These are phyloP conservation scores for Priceomyces melissophilus DNA, from an alignment of 805 yeast genomes.

Conservation along the genomic window DNA sequence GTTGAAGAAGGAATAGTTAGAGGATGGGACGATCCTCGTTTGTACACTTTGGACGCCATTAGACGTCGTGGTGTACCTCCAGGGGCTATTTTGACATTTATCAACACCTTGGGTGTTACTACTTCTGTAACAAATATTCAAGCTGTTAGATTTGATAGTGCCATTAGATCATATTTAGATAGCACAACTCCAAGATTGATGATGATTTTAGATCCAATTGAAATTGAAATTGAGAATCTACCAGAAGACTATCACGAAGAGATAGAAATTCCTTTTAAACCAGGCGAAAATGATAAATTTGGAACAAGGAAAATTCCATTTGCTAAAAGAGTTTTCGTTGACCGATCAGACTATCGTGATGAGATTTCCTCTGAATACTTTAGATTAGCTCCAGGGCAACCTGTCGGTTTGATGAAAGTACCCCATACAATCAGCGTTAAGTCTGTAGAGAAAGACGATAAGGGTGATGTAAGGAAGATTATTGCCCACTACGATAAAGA, in stretches of 20 bases:
- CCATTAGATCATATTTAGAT: conserved; percentile 85
- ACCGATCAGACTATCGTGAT: conserved; percentile 76
- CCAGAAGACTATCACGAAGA: conserved; percentile 68
- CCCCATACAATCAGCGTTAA: conserved; percentile 77
- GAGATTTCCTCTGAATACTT: conserved; percentile 64
- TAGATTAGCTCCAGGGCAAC: conserved; percentile 89
- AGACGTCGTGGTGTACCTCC: conserved; percentile 99
- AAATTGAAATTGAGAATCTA: conserved; percentile 77
- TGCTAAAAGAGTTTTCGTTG: conserved; percentile 76
- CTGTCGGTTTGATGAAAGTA: conserved; percentile 91
- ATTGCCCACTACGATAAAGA: conserved; percentile 79
- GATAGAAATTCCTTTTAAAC: conserved; percentile 83
- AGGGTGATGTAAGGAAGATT: conserved; percentile 65
- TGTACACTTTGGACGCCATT: conserved; percentile 90
- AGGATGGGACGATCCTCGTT: conserved; percentile 98
- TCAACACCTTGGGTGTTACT: conserved; percentile 95
- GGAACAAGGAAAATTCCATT: conserved; percentile 71
- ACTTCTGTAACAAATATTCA: conserved; percentile 91
- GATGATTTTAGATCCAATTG: conserved; percentile 87
- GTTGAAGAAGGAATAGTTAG: conserved; percentile 80
- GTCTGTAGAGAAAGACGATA: conserved; percentile 57
- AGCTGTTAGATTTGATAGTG: conserved; percentile 80
- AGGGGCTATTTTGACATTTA: conserved; percentile 90
- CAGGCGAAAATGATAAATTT: conserved; percentile 62
- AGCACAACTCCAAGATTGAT: conserved; percentile 90